A percentile compares a stretch with the other conserved stretches of the same genome.
Conservation (phyloP, 1,284 basidiomycete genomes). For the Cutaneotrichosporon dermatis region DNA sequence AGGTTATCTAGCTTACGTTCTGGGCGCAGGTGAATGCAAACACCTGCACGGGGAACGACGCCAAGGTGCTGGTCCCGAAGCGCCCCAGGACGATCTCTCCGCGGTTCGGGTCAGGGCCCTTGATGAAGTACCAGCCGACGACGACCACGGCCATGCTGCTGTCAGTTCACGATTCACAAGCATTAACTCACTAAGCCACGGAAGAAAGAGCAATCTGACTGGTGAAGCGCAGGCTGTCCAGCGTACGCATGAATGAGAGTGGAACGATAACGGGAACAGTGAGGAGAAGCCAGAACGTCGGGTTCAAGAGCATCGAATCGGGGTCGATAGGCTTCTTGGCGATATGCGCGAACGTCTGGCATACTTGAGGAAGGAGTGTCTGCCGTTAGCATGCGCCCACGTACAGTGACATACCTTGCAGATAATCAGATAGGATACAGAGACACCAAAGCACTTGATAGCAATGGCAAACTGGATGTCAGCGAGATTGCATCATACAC, state of each 20-base stretch:
- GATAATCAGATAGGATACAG: slow-evolving; percentile 91
- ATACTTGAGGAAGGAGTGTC: slow-evolving; percentile 85
- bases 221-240: slow-evolving; percentile 60
- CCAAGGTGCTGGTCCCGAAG: slow-evolving; percentile 46
- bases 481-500: background rate
- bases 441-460: slow-evolving; percentile 94
- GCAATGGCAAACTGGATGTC: slow-evolving; percentile 78
- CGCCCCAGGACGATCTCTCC: slow-evolving; percentile 41
- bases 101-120: slow-evolving; percentile 36
- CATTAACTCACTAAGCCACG: slow-evolving; percentile 57
- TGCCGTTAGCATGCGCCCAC: slow-evolving; percentile 8
- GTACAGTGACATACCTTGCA: slow-evolving; percentile 62
- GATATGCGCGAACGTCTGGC: slow-evolving; percentile 73
- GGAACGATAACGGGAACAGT: slow-evolving; percentile 82
- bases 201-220: slow-evolving; percentile 48
- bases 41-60: slow-evolving; percentile 89
- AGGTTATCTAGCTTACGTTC: slow-evolving; percentile 58
- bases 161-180: background rate
- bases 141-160: slow-evolving; percentile 63
- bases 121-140: slow-evolving; percentile 47
- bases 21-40: slow-evolving; percentile 90
- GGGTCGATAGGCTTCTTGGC: slow-evolving; percentile 56
- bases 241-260: slow-evolving; percentile 74
- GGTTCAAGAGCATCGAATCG: slow-evolving; percentile 61
- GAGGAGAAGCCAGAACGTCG: slow-evolving; percentile 75